These are phyloP conservation scores for Triticum monococcum DNA, from an alignment of 176 grass and related monocot species.

Conservation along the genomic window DNA sequence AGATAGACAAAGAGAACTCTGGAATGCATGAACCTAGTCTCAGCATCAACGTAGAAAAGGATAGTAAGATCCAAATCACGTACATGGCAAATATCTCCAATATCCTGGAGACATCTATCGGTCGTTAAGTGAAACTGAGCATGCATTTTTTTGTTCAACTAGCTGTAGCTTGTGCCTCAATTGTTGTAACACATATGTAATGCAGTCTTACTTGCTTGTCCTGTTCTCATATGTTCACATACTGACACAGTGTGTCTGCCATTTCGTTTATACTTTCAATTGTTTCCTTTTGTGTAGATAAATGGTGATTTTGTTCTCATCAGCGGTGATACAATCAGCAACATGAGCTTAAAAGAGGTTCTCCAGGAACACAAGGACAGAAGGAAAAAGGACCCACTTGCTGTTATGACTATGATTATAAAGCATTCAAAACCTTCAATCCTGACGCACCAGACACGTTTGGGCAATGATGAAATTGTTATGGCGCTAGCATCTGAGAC, in stretches of 20 bases:
- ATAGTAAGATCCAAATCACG: not conserved
- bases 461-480: constrained; percentile 86
- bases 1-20: not conserved
- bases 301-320: constrained; percentile 92
- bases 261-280: constrained; percentile 6
- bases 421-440: constrained; percentile 75
- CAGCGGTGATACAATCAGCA: constrained; percentile 92
- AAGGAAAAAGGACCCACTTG: constrained; percentile 82
- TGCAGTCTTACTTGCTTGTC: not conserved
- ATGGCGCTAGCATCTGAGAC: constrained; percentile 80
- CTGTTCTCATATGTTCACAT: not conserved
- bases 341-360: constrained; percentile 75
- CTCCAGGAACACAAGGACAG: constrained; percentile 88
- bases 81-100: not conserved
- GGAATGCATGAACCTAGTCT: not conserved
- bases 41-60: not conserved
- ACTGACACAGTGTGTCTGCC: not conserved
- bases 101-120: not conserved
- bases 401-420: constrained; percentile 97
- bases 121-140: not conserved
- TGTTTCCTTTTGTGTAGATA: constrained; percentile 63
- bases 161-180: constrained; percentile 13
- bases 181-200: not conserved
- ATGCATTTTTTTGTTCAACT: not conserved
- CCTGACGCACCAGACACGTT: constrained; percentile 66